These are phyloP conservation scores for Plasmodium fragile DNA, from an alignment of 169 alveolate genomes.

Conservation along the genomic window DNA sequence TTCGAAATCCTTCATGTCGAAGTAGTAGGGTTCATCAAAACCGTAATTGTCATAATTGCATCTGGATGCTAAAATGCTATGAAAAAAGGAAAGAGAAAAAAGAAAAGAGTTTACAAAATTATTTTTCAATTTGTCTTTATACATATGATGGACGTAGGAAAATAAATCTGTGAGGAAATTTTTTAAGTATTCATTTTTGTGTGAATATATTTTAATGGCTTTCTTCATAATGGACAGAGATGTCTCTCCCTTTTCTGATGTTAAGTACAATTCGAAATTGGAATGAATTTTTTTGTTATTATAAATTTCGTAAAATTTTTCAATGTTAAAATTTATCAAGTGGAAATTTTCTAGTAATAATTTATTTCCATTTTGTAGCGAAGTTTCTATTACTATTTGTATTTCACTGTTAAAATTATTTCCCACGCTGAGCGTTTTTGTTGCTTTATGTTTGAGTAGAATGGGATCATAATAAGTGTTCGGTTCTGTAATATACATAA, in stretches of 20 bases:
- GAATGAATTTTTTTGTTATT: slow-evolving; percentile 63
- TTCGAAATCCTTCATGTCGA: slow-evolving; percentile 60
- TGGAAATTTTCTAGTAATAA: slow-evolving; percentile 65
- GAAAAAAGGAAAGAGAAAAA: slow-evolving; percentile 56
- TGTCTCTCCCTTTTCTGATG: slow-evolving; percentile 22
- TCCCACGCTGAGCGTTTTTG: slow-evolving; percentile 64
- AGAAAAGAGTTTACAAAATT: slow-evolving; percentile 57
- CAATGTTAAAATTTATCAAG: slow-evolving; percentile 59
- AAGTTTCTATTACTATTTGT: slow-evolving; percentile 69
- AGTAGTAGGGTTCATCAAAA: slow-evolving; percentile 42
- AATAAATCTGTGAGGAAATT: slow-evolving; percentile 27
- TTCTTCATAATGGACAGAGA: slow-evolving; percentile 28
- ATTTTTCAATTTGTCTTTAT: slow-evolving; percentile 45
- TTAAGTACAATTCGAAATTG: slow-evolving; percentile 47
- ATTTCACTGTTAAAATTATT: slow-evolving; percentile 67
- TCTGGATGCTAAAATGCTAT: slow-evolving; percentile 41
- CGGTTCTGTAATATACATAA: slow-evolving; percentile 32
- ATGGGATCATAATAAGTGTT: slow-evolving; percentile 3
- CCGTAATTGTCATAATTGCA: slow-evolving; percentile 48
- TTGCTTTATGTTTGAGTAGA: slow-evolving; percentile 24
- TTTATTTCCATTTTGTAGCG: slow-evolving; percentile 64
- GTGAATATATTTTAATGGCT: slow-evolving; percentile 52
- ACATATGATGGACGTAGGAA: slow-evolving; percentile 22
- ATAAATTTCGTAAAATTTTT: slow-evolving; percentile 68
- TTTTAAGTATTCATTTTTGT: slow-evolving; percentile 42